Conservation (phyloP, 2,329 filamentous ascomycete genomes). For the Neofusicoccum parvum region DNA sequence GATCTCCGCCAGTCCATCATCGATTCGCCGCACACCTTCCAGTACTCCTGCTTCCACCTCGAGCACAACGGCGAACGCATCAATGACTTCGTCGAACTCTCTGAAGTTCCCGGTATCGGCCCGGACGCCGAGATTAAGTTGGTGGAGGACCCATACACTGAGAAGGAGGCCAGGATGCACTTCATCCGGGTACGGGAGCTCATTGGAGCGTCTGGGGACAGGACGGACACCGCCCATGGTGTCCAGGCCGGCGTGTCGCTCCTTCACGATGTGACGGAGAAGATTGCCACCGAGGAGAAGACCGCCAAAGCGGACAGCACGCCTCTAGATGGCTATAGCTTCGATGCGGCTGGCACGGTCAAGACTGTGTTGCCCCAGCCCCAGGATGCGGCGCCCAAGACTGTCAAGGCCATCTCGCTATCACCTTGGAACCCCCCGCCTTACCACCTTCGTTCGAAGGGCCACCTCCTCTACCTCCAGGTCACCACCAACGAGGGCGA, state of each 20-base stretch:
- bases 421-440: slow-evolving; percentile 97
- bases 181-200: slow-evolving; percentile 87
- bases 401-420: slow-evolving; percentile 82
- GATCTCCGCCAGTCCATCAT: slow-evolving; percentile 96
- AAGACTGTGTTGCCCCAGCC: slow-evolving; percentile 69
- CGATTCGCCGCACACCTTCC: slow-evolving; percentile 88
- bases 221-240: slow-evolving; percentile 83
- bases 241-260: slow-evolving; percentile 83
- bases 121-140: slow-evolving; percentile 77
- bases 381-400: slow-evolving; percentile 76
- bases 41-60: slow-evolving; percentile 98
- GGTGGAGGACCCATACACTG: slow-evolving; percentile 94
- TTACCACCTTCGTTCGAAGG: slow-evolving; percentile 84
- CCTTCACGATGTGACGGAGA: slow-evolving; percentile 77
- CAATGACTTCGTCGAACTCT: slow-evolving; percentile 93
- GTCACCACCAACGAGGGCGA: slow-evolving; percentile 93
- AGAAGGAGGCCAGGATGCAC: slow-evolving; percentile 97
- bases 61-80: slow-evolving; percentile 85
- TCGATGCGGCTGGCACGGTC: slow-evolving; percentile 68
- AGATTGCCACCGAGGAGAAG: slow-evolving; percentile 59
- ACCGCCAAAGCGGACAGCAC: slow-evolving; percentile 32
- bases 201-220: slow-evolving; percentile 87
- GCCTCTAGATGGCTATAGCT: slow-evolving; percentile 70
- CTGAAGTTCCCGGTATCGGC: slow-evolving; percentile 79
- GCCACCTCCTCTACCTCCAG: slow-evolving; percentile 88